These are phyloP conservation scores for Candida namnaoensis DNA, from an alignment of 805 yeast species.

Conservation along the genomic window DNA sequence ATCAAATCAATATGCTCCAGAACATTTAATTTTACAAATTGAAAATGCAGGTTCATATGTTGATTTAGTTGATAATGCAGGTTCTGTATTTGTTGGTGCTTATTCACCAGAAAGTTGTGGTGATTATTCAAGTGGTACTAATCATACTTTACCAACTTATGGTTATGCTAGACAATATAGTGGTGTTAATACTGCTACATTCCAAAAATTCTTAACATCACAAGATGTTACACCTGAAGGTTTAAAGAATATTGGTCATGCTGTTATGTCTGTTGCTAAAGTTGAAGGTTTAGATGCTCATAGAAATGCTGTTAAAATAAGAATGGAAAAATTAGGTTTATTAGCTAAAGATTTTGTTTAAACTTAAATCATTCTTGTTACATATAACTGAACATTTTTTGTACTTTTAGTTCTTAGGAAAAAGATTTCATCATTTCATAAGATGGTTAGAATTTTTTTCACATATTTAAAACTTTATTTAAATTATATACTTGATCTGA, in stretches of 20 bases:
- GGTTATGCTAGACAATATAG: conserved; percentile 97
- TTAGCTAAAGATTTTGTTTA: conserved; percentile 24
- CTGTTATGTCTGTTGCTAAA: conserved; percentile 91
- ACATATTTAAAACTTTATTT: too few relatives aligned
- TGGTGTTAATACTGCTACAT: conserved; percentile 94
- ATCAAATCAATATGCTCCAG: conserved; percentile 93
- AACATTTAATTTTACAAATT: conserved; percentile 89
- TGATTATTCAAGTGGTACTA: conserved; percentile 96
- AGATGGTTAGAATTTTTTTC: too few relatives aligned
- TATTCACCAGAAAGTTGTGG: conserved; percentile 98
- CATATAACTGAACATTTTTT: too few relatives aligned
- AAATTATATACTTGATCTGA: too few relatives aligned
- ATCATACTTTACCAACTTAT: conserved; percentile 96
- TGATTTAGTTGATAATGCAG: conserved; percentile 78
- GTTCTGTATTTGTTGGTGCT: conserved; percentile 93
- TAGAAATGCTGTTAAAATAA: conserved; percentile 90
- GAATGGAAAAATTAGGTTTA: conserved; percentile 77
- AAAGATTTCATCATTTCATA: too few relatives aligned
- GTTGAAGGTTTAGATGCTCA: conserved; percentile 98
- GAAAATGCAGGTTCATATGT: conserved; percentile 71
- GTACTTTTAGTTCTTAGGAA: too few relatives aligned
- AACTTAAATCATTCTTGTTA: not conserved
- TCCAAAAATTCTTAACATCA: conserved; percentile 90
- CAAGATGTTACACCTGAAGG: conserved; percentile 88
- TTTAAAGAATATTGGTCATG: conserved; percentile 81